Evolutionary conservation across 208 protist genomes (phyloP), one percentile per base, ranked within the genome.

Genomic region (Leishmania lainsoni): DNA sequence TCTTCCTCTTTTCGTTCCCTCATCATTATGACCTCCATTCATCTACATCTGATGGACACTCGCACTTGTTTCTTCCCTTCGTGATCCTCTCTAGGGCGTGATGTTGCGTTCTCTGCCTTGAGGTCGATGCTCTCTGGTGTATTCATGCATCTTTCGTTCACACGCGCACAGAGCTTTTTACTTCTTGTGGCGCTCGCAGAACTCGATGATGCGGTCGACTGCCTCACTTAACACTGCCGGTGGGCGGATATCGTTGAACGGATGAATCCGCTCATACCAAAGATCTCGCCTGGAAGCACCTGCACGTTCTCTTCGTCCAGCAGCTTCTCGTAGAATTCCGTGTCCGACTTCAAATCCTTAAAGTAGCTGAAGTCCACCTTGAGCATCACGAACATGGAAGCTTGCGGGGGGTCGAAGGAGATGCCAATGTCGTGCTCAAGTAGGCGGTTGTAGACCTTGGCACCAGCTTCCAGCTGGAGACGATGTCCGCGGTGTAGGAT

Each of bases 331-430:
- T 90, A 89, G 83, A 99, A 98, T 61, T 91, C 86, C 39, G 94
- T 85, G 81, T 99, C 83, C 56, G 95, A 87, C 29, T 78, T 51
- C 66, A 91, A 85, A 71, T 89, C 86, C 65, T 97, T 90, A 78
- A 98, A 97, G 79, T 89, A 69, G 8, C 83, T 76, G 9, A 94
- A 49, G 58, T 97, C 84, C 35, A 99, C 92, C 42, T 88, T 83
- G 45, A 99, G 92, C 68, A 93, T 90, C 48, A 98, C 89, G 82
- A 98, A 99, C 96, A 99, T 98, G 59, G 97, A 87, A 5, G 90
- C 97, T 71, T 84, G 81, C 22, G 97, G 96, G 5, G 56, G 32
- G 45, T 88, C 80, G 84, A 96, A 91, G 95, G 89, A 75, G 84
- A 81, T 83, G 68, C 81, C 83, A 49, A 84, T 74, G 78, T 79